Conservation (phyloP, 345 rosid genomes). For the Leavenworthia alabamica region DNA sequence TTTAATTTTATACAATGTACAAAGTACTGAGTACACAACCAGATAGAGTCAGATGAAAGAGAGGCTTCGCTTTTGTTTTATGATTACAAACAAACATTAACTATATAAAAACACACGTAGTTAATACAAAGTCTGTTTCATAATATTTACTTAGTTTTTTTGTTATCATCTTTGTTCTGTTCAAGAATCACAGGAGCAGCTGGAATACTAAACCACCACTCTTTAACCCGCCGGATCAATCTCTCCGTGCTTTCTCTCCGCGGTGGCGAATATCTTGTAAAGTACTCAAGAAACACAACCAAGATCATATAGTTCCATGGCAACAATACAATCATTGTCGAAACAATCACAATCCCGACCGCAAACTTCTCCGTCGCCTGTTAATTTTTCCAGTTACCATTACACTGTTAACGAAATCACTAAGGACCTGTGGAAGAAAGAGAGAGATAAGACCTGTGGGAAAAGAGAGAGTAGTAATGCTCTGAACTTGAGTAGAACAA, state of each 20-base stretch:
- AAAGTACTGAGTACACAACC: too few species aligned
- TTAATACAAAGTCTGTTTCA: too few species aligned
- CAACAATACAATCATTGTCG: conserved; percentile 41
- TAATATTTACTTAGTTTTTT: too few species aligned
- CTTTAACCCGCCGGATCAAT: conserved; percentile 57
- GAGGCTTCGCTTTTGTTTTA: too few species aligned
- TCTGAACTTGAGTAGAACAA: conserved; percentile 77
- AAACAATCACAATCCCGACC: conserved; percentile 32
- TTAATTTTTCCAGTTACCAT: neutral
- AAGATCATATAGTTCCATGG: conserved; percentile 46
- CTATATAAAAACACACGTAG: too few species aligned
- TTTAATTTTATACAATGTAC: too few species aligned
- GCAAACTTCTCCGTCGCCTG: conserved; percentile 86
- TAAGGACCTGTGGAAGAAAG: neutral
- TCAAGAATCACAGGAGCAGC: too few species aligned
- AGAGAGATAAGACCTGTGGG: conserved; percentile 55
- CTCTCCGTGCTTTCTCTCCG: conserved; percentile 66
- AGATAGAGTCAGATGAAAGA: too few species aligned
- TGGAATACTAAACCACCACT: too few species aligned
- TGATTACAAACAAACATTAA: too few species aligned
- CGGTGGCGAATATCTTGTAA: conserved; percentile 69
- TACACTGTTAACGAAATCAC: neutral
- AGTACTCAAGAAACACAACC: conserved; percentile 52
- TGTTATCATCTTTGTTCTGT: too few species aligned
- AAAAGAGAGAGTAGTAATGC: conserved; percentile 62